Percentiles rank a stretch among this genome's conserved stretches.
These are phyloP conservation scores for Apiospora marii DNA, from an alignment of 2,329 filamentous ascomycete genomes.

Conservation along the genomic window DNA sequence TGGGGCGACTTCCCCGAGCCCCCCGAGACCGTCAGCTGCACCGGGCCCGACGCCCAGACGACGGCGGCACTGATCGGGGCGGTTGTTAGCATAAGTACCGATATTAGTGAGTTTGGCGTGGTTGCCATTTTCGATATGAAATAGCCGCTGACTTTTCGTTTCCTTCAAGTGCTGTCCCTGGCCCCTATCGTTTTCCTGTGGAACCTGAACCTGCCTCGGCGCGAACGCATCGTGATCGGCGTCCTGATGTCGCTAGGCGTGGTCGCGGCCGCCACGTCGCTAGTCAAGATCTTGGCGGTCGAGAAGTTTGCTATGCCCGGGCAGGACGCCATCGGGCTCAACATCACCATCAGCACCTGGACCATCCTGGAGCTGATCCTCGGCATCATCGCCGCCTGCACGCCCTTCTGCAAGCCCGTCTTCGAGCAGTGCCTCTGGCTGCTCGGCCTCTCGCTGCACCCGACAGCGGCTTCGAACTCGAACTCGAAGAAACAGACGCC, in stretches of 20 bases:
- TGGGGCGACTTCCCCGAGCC: not conserved
- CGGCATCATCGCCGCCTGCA: not conserved
- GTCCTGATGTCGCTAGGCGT: constrained; percentile 14
- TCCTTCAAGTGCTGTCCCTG: not conserved
- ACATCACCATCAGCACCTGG: constrained; percentile 9
- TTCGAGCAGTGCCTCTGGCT: constrained; percentile 1
- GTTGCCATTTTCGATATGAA: no score
- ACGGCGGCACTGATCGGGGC: not conserved
- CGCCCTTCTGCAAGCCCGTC: constrained; percentile 20
- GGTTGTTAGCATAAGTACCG: not conserved
- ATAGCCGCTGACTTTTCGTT: not conserved
- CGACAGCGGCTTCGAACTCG: not conserved
- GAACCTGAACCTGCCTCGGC: not conserved
- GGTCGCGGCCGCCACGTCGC: constrained; percentile 8
- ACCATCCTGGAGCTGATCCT: constrained; percentile 3
- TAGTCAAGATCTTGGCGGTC: not conserved
- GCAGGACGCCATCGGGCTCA: not conserved
- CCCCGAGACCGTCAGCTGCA: not conserved
- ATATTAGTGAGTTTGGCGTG: not conserved
- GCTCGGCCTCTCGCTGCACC: not conserved
- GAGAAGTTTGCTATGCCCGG: not conserved
- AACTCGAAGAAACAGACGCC: not conserved
- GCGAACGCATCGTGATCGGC: constrained; percentile 19
- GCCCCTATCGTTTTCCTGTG: constrained; percentile 4
- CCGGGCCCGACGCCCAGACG: not conserved